phyloP scores from a whole-genome alignment of 208 protist genomes.

The Leptomonas seymouri region DNA sequence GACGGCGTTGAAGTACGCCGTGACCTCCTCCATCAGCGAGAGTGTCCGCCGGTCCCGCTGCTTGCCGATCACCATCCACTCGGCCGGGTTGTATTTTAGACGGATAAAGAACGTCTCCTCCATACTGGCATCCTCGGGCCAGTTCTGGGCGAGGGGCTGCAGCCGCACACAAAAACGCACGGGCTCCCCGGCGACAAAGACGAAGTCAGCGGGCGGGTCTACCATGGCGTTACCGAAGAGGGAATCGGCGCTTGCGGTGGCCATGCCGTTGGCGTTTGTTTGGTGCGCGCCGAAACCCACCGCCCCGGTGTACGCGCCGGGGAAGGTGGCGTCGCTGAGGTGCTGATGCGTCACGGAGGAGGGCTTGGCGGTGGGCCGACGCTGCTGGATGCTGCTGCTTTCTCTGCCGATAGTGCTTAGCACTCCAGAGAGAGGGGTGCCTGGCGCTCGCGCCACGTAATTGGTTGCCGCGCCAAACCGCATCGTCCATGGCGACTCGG shows the following conservation, averaged over 20 bases:
- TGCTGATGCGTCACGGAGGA: not conserved
- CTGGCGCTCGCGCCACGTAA: slow-evolving; percentile 16
- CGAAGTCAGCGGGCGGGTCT: slow-evolving; percentile 50
- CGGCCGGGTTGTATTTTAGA: slow-evolving; percentile 59
- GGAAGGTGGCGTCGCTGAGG: slow-evolving; percentile 8
- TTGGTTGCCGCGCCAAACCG: slow-evolving; percentile 44
- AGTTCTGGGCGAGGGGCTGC: slow-evolving; percentile 78
- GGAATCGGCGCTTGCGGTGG: not conserved
- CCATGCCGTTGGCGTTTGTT: not conserved
- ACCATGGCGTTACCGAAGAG: slow-evolving; percentile 42
- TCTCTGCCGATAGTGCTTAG: not conserved
- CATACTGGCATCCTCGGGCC: slow-evolving; percentile 63
- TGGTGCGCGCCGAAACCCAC: not conserved
- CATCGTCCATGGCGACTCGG: slow-evolving; percentile 58
- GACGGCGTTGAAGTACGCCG: slow-evolving; percentile 74
- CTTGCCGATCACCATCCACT: slow-evolving; percentile 85
- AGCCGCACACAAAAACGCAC: slow-evolving; percentile 75
- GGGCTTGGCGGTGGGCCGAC: not conserved
- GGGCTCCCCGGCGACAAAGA: slow-evolving; percentile 77
- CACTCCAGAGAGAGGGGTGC: slow-evolving; percentile 6
- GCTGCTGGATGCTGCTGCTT: not conserved
- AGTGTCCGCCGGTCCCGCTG: slow-evolving; percentile 66
- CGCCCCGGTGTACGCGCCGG: not conserved
- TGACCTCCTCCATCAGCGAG: slow-evolving; percentile 71
- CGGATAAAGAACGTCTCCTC: slow-evolving; percentile 82